Conservation (phyloP, 768 basidiomycete genomes). For the Kwoniella mangroviensis region DNA sequence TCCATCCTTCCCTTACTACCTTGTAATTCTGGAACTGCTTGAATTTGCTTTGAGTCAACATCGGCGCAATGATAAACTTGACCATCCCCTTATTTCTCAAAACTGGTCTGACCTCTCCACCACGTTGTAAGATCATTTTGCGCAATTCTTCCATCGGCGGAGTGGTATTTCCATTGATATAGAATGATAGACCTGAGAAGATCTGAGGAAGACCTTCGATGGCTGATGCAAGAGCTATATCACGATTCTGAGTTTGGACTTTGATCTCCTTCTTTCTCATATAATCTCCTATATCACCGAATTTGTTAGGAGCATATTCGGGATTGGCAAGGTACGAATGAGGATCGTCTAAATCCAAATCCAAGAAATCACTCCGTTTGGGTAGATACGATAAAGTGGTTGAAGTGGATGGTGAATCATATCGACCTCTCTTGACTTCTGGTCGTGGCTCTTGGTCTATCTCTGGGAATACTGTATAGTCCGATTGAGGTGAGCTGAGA, state of each 20-base stretch:
- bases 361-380: conserved; percentile 33
- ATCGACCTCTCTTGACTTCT: conserved; percentile 13
- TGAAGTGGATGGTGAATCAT: conserved; percentile 10
- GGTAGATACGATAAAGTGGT: conserved; percentile 48
- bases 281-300: conserved; percentile 84
- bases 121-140: conserved; percentile 77
- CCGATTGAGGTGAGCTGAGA: conserved; percentile 19
- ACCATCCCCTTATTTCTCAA: conserved; percentile 49
- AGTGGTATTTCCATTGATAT: conserved; percentile 89
- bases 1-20: conserved; percentile 86
- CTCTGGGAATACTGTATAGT: conserved; percentile 3
- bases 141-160: conserved; percentile 85
- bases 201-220: conserved; percentile 61
- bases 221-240: conserved; percentile 51
- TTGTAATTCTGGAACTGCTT: conserved; percentile 88
- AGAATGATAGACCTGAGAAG: conserved; percentile 76
- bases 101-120: conserved; percentile 71
- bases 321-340: conserved; percentile 49
- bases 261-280: conserved; percentile 90
- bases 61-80: conserved; percentile 75
- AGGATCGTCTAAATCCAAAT: conserved; percentile 26
- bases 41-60: conserved; percentile 86
- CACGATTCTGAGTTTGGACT: conserved; percentile 61
- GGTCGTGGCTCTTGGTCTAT: conserved; percentile 2
- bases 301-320: conserved; percentile 74